Conservation (phyloP, 129 eudicot genomes). For the Lactuca sativa region DNA sequence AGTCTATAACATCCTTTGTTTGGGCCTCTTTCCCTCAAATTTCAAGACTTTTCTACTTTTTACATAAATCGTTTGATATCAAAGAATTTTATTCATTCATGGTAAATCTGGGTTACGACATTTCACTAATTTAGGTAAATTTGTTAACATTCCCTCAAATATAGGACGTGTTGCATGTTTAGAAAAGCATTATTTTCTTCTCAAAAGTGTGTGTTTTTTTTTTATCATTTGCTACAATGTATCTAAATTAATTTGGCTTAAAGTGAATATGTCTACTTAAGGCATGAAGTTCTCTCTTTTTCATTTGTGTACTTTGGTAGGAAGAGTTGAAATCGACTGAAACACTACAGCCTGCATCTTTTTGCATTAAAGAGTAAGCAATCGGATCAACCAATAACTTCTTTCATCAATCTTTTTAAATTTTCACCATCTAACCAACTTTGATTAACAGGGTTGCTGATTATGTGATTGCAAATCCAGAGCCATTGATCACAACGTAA, state of each 20-base stretch:
- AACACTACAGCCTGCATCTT: constrained; percentile 69
- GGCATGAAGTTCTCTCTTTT: neutral
- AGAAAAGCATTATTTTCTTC: neutral
- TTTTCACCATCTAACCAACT: neutral
- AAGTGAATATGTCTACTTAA: neutral
- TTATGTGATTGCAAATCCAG: constrained; percentile 63
- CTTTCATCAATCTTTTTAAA: neutral
- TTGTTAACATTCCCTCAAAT: neutral
- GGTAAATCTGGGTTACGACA: too few relatives aligned
- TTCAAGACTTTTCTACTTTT: neutral
- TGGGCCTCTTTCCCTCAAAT: neutral
- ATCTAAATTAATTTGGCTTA: neutral
- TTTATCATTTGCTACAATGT: neutral
- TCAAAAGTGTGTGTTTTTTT: neutral
- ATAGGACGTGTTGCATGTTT: neutral
- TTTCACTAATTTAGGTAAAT: neutral
- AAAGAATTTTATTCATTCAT: too few relatives aligned
- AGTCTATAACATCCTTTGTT: neutral
- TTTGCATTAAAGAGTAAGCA: constrained; percentile 83
- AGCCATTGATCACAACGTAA: constrained; percentile 81
- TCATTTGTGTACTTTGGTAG: constrained; percentile 33
- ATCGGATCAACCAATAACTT: constrained; percentile 8
- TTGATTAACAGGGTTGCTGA: constrained; percentile 65
- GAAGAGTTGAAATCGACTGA: constrained; percentile 73
- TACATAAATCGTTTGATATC: too few relatives aligned